Conservation (phyloP, 2,329 filamentous ascomycete genomes). For the Cadophora malorum region DNA sequence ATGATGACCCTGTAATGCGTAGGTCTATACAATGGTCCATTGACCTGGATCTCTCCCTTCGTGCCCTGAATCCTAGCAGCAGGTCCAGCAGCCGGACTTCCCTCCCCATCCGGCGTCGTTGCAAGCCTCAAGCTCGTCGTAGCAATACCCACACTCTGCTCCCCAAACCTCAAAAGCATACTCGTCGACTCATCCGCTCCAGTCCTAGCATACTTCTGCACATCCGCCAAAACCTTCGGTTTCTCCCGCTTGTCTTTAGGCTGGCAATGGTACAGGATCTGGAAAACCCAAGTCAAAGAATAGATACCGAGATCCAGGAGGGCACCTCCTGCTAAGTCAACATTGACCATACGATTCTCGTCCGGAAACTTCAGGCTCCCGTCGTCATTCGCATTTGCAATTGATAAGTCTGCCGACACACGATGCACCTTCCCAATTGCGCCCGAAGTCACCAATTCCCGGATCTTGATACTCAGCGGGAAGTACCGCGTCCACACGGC, state of each 20-base stretch:
- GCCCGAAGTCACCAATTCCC: slow-evolving; percentile 53
- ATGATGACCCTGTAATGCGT: slow-evolving; percentile 58
- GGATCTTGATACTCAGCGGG: slow-evolving; percentile 65
- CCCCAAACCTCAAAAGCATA: slow-evolving; percentile 67
- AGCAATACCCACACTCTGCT: slow-evolving; percentile 66
- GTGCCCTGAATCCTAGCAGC: slow-evolving; percentile 68
- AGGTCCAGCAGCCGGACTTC: slow-evolving; percentile 57
- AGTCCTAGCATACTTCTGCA: slow-evolving; percentile 64
- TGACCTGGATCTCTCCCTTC: slow-evolving; percentile 70
- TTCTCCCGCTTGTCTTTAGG: slow-evolving; percentile 49
- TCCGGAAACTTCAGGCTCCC: slow-evolving; percentile 51
- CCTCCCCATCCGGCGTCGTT: slow-evolving; percentile 53
- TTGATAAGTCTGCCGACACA: slow-evolving; percentile 49
- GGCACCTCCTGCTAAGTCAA: slow-evolving; percentile 70
- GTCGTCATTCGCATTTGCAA: slow-evolving; percentile 58
- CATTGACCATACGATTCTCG: slow-evolving; percentile 70
- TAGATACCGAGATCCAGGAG: slow-evolving; percentile 75
- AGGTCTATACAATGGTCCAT: slow-evolving; percentile 64
- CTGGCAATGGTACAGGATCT: slow-evolving; percentile 72
- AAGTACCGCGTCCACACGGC: slow-evolving; percentile 76
- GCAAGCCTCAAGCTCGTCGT: slow-evolving; percentile 46
- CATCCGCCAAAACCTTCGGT: slow-evolving; percentile 62
- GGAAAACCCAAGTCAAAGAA: slow-evolving; percentile 73
- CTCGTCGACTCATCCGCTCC: slow-evolving; percentile 69
- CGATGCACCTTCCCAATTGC: slow-evolving; percentile 53